Evolutionary conservation across 148 eudicot species (phyloP), one percentile per base, ranked within the genome.

Genomic region (Polygonum maritimum): DNA sequence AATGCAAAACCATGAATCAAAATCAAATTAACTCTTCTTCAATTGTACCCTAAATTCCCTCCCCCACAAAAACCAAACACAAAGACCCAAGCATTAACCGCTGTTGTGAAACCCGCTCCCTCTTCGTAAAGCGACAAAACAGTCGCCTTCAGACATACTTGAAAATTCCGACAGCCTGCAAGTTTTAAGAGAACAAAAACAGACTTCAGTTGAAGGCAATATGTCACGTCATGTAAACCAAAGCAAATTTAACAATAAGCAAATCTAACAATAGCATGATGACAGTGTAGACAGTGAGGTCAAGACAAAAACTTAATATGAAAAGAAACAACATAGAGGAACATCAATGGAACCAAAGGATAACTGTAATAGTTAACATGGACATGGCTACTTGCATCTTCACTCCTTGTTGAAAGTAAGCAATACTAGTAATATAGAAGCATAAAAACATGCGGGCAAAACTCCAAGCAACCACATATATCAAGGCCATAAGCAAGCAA

Each of bases 91-190:
- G 6, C 44, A 67, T 38, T 60, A 10, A 60, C 69, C 15, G 45
- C 21, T 13, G 71, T 67, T 67, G 71, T 36, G 4, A 67, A 67
- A 7, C 44, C 45, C 31, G 0, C 31, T 26, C 31, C 71, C 71
- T 67, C 71, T 67, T 67, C 6, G 71, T 67, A 67, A 67, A 65
- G 44, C 21, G 44, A 33, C 19, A 65, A 65, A 35, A 19, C 18
- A 18, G 10, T 16, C 22, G 21, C 44, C 71, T 67, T 67, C 69
- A 31, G 4, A 33, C 63, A 9, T 22, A 26, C 71, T 38, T 36
- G 44, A 67, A 67, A 35, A 35, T 38, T 67, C 36, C 18, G 71
- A 18, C 71, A 67, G 44, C 71, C 71, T 35, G 71, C 71, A 36
- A 35, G 4, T 60, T 9, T 26, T 26, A 35, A 11, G 21, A 35